These are phyloP conservation scores for Mortierella alpina DNA, from an alignment of 192 early-diverging fungal genomes.

Conservation along the genomic window DNA sequence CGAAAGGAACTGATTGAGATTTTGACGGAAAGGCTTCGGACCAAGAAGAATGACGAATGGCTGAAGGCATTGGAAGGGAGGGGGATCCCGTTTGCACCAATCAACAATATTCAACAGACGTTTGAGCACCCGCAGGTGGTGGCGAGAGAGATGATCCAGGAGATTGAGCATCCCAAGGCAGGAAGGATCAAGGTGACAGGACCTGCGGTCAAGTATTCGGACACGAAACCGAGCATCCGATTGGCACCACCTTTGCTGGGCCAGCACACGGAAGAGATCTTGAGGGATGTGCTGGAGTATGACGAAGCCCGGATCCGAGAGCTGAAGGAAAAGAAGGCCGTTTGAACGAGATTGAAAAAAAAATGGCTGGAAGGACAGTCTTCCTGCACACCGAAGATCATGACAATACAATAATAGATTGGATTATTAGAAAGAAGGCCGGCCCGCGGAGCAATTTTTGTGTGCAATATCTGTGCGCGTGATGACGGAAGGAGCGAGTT, in stretches of 20 bases:
- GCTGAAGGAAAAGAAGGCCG: conserved; percentile 51
- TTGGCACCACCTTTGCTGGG: conserved; percentile 86
- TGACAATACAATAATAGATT: too few relatives aligned
- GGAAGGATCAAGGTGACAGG: conserved; percentile 82
- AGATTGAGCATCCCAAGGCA: conserved; percentile 84
- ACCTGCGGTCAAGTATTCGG: conserved; percentile 82
- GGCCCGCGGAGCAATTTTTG: too few relatives aligned
- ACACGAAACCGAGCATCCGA: conserved; percentile 70
- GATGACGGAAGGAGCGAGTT: conserved; percentile 38
- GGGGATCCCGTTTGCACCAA: conserved; percentile 86
- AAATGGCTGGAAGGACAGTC: background rate
- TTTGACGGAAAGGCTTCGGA: conserved; percentile 63
- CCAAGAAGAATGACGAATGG: conserved; percentile 69
- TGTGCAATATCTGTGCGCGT: too few relatives aligned
- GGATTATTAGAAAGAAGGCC: too few relatives aligned
- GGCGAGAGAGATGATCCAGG: conserved; percentile 77
- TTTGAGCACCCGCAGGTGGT: conserved; percentile 75
- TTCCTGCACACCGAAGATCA: too few relatives aligned
- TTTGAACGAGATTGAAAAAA: conserved; percentile 25
- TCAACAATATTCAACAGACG: conserved; percentile 55
- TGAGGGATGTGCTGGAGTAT: conserved; percentile 75
- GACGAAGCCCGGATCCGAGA: conserved; percentile 62
- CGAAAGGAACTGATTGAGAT: conserved; percentile 70
- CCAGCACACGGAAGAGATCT: conserved; percentile 88
- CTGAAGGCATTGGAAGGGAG: conserved; percentile 69